Evolutionary conservation across 805 yeast species (phyloP), one percentile per base, ranked within the genome.

Genomic region (Teunomyces kruisii): DNA sequence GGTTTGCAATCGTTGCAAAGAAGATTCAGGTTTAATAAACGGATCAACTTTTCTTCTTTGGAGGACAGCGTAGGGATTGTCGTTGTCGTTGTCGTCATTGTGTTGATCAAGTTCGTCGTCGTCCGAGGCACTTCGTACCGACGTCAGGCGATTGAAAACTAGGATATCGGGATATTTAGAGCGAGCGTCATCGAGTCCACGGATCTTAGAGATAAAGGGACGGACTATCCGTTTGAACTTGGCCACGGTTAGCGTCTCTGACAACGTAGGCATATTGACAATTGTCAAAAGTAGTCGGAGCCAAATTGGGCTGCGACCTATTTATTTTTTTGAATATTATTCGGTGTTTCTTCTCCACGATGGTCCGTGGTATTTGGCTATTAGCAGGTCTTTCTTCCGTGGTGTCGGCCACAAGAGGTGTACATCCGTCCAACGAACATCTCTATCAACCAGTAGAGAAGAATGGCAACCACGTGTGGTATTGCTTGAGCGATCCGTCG

Each of bases 401-500:
- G 33, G 41, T 17, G 3, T 38, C n/a, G 17, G 40, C 40, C 5
- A 28, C 22, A 6, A 14, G 30, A 38, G 40, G 40, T 28, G 40
- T 38, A 10, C 30, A 27, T 38, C 40, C 40, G 6, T 13, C 30
- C 10, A 16, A 38, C 12, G 19, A 26, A n/a, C 40, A 38, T 15
- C 19, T 27, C 13, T 38, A 38, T 14, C 17, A 28, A 14, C 32
- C 40, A 9, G 14, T 27, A 15, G 40, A 38, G 22, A 28, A 15
- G 15, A 26, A 26, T 14, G 32, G 40, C n/a, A 16, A 38, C 15
- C n/a, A 26, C 12, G 32, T 26, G 13, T 92, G 94, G 88, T 64
- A 70, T 5, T 92, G 98, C 68, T 62, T 92, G 30, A 56, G 65
- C 27, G 76, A 86, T 56, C 84, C 94, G 0, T 76, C 79, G n/a